Evolutionary conservation across 148 eudicot genomes (phyloP), one percentile per base, ranked within the genome.

Genomic region (Vaccinium macrocarpon): DNA sequence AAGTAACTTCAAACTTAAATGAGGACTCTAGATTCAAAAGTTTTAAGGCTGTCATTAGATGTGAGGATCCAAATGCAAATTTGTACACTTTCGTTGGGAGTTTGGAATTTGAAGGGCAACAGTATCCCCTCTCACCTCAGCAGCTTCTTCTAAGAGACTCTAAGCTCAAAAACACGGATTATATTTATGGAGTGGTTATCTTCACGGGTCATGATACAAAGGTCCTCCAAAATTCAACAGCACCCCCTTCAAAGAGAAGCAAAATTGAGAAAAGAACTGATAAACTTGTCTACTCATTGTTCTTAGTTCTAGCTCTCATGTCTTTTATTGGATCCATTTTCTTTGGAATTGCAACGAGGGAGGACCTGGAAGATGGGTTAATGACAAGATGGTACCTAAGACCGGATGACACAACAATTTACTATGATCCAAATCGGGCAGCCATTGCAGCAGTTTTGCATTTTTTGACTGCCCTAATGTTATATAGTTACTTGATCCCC

Each of bases 31-130:
- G 59, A 82, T 90, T 91, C 74, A n/a, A 83, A 66, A 76, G 82
- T 12, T 92, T 94, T 66, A 90, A 84, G 55, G 93, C 95, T 5
- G 25, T 84, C 25, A 87, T 92, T 14, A 90, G 85, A 78, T 92
- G 97, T 86, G 97, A 94, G 85, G 93, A 94, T 73, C 97, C 97
- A 79, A 94, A 94, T 88, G 89, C 92, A 25, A 90, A 87, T 80
- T 86, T 94, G 57, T 94, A 94, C 80, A 81, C 90, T 51, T 94
- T 94, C 61, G 87, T 90, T 19, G 97, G 97, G 75, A 91, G 84
- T 85, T 81, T 94, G 70, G 88, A 88, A 61, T 25, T 88, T 48
- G 88, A 81, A 85, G 91, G 80, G 1, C 84, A 89, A 10, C 82
- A 87, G 8, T 72, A 85, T 64, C 88, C 94, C 80, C 90, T 94